Evolutionary conservation across 2,329 filamentous ascomycete species (phyloP), one percentile per base, ranked within the genome.

Genomic region (Hypoxylon sp.): DNA sequence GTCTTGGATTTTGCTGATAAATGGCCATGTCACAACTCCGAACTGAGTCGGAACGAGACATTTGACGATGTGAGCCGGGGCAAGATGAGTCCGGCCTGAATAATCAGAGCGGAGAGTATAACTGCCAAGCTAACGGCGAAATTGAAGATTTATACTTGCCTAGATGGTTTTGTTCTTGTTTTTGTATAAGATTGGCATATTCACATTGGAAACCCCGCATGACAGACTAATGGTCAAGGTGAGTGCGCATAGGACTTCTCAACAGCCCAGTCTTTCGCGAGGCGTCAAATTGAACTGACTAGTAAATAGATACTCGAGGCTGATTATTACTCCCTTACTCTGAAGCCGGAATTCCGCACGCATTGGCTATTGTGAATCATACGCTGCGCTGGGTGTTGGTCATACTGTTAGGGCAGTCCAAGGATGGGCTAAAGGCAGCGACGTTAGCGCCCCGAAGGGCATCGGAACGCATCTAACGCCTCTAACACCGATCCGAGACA

Each of bases 401-500:
- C 17, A 11, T 22, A n/a, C 17, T 8, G 13, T 22, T 50, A 2
- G 14, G 35, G 17, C 35, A 35, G 48, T 48, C 20, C 17, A 22
- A 11, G 17, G 17, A 35, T 30, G 11, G 11, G 30, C 27, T 40
- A 37, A 8, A 30, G 11, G 30, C 42, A 57, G 20, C 14, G 44
- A 37, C 33, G 56, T 33, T 50, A n/a, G 50, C 22, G 10, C 11
- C 46, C 46, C 25, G 46, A 27, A 27, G 25, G 25, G 31, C 22
- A n/a, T 22, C 30, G 63, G 37, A 56, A 40, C 37, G 35, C 37
- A 50, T 51, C 33, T 44, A 56, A 33, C 56, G 40, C 33, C 17
- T 55, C 37, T 51, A 44, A 57, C 35, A 48, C 50, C 25, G 51
- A 35, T 56, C 64, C 58, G 57, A 59, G 56, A 59, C 56, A 50